Percentiles rank a stretch among this genome's conserved stretches.
Evolutionary conservation across 1,139 yeast genomes (phyloP).

Genomic region (Spencermartinsiella ligniputridi): DNA sequence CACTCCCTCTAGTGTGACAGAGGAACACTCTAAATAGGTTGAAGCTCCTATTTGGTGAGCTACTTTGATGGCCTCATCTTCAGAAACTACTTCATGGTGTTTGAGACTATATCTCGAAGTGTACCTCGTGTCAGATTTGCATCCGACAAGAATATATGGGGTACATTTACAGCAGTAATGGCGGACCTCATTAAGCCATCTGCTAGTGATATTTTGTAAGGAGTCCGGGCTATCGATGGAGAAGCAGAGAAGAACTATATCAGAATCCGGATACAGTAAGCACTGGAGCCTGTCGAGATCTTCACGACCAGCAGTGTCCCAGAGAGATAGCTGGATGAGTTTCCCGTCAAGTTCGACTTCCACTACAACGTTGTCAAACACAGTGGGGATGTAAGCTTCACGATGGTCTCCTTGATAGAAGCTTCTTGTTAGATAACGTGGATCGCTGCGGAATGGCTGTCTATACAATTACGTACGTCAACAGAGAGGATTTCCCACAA

Average conservation of each 20-base stretch:
- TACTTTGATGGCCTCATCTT: constrained; percentile 61
- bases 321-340: constrained; percentile 79
- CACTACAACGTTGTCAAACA: constrained; percentile 79
- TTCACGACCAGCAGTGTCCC: constrained; percentile 88
- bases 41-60: constrained; percentile 44
- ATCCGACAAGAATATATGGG: constrained; percentile 74
- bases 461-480: constrained; percentile 12
- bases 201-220: constrained; percentile 74
- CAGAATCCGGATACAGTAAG: constrained; percentile 79
- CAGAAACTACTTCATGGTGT: constrained; percentile 60
- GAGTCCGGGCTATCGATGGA: constrained; percentile 79
- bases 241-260: constrained; percentile 78
- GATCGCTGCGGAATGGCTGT: not conserved
- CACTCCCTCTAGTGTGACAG: constrained; percentile 63
- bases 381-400: constrained; percentile 76
- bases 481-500: constrained; percentile 66
- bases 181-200: constrained; percentile 79
- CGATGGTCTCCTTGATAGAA: constrained; percentile 17
- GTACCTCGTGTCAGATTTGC: constrained; percentile 72
- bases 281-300: constrained; percentile 49
- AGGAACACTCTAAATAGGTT: constrained; percentile 69
- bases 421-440: constrained; percentile 6
- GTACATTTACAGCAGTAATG: constrained; percentile 84
- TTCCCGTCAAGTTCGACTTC: constrained; percentile 80
- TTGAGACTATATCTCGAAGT: constrained; percentile 62